A percentile compares a stretch with the other conserved stretches of the same genome.
Conservation (phyloP, 176 grass and related monocot genomes). For the Ampelocalamus luodianensis region DNA sequence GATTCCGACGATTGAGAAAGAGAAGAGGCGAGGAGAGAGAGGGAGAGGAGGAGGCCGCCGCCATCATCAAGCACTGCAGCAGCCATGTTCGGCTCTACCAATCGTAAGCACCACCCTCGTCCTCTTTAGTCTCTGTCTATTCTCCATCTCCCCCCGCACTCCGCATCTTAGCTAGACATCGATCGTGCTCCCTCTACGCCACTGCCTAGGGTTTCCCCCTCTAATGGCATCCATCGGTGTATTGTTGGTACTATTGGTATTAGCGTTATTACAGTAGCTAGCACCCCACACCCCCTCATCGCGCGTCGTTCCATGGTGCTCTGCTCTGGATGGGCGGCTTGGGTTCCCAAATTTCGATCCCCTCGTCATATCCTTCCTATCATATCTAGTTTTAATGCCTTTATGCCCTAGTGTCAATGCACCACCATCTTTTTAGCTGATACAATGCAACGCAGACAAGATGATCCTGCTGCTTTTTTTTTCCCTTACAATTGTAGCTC, state of each 20-base stretch:
- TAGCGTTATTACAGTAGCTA: too few species aligned
- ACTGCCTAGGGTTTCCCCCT: neutral
- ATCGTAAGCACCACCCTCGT: constrained; percentile 42
- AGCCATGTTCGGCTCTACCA: constrained; percentile 70
- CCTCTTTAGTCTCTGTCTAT: neutral
- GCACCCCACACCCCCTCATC: neutral
- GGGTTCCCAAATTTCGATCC: neutral
- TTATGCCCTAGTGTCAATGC: neutral
- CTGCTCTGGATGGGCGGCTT: neutral
- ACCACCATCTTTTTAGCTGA: neutral
- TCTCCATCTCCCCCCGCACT: neutral
- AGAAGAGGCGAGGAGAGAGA: too few species aligned
- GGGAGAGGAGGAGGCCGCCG: too few species aligned
- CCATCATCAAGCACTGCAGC: neutral
- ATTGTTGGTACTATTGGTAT: neutral
- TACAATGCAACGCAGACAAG: neutral
- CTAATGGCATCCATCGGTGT: neutral
- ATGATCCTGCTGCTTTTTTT: neutral
- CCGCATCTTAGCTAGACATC: neutral
- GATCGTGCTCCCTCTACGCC: neutral
- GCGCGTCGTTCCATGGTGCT: neutral
- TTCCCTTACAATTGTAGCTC: neutral
- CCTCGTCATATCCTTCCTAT: neutral
- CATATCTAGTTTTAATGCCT: neutral
- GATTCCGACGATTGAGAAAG: too few species aligned